Conservation (phyloP, 2,329 filamentous ascomycete genomes). For the Tolypocladium ophioglossoides region DNA sequence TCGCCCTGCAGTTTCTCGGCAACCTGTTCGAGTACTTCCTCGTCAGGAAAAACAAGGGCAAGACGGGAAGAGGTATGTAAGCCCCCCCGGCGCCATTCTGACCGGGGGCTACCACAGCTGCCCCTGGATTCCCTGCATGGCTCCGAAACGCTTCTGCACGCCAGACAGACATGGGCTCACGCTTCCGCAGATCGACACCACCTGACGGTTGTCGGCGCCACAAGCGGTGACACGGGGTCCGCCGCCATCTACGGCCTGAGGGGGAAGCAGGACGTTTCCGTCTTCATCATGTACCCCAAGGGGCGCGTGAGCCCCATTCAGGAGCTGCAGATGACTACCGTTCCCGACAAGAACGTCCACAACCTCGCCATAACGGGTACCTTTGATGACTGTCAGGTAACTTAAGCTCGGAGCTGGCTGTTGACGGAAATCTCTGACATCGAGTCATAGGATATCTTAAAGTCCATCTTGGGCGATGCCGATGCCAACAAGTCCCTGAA, state of each 20-base stretch:
- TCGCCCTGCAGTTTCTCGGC: constrained; percentile 91
- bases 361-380: constrained; percentile 83
- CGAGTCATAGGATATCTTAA: constrained; percentile 81
- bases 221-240: constrained; percentile 81
- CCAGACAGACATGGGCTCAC: constrained; percentile 9
- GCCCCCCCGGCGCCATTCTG: background rate
- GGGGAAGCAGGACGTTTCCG: constrained; percentile 92
- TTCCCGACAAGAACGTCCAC: constrained; percentile 83
- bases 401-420: constrained; percentile 71
- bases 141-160: background rate
- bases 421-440: constrained; percentile 31
- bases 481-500: constrained; percentile 74
- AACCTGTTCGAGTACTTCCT: constrained; percentile 91
- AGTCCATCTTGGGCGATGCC: constrained; percentile 79
- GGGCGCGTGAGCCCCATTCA: constrained; percentile 86
- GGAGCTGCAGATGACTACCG: constrained; percentile 95
- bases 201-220: constrained; percentile 77
- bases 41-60: constrained; percentile 59
- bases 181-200: constrained; percentile 54
- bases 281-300: constrained; percentile 90
- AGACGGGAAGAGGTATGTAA: constrained; percentile 42
- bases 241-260: constrained; percentile 92
- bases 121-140: background rate
- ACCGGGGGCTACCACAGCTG: background rate
- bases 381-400: constrained; percentile 88